Evolutionary conservation across 768 basidiomycete species (phyloP).

Genomic region (Podaxis sp.): DNA sequence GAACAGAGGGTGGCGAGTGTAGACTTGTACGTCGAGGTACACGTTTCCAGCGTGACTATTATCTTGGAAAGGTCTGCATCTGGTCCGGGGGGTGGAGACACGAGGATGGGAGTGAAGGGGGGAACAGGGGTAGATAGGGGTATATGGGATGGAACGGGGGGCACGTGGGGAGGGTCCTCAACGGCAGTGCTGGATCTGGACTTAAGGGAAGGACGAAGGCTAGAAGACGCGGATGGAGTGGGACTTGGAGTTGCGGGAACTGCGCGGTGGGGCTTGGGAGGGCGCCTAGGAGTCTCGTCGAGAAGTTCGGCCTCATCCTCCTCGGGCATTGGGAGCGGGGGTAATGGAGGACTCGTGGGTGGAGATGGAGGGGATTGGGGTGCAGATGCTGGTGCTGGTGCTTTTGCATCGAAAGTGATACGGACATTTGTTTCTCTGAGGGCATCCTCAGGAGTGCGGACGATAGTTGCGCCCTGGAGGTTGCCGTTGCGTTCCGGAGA

Average conservation of each 20-base stretch:
- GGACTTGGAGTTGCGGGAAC: slow-evolving; percentile 19
- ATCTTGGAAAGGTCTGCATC: slow-evolving; percentile 55
- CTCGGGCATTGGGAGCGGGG: slow-evolving; percentile 45
- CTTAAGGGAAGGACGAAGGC: slow-evolving; percentile 39
- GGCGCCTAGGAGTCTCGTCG: slow-evolving; percentile 26
- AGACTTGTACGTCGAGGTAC: slow-evolving; percentile 62
- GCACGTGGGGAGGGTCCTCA: slow-evolving; percentile 45
- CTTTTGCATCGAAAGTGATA: slow-evolving; percentile 30
- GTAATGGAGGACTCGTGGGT: slow-evolving; percentile 51
- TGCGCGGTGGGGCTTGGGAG: slow-evolving; percentile 30
- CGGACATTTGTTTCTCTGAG: slow-evolving; percentile 49
- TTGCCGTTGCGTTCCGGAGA: slow-evolving; percentile 47
- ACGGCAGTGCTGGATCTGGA: slow-evolving; percentile 29
- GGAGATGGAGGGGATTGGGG: slow-evolving; percentile 14
- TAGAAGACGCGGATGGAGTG: slow-evolving; percentile 24
- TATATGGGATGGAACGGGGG: slow-evolving; percentile 46
- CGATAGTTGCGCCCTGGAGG: slow-evolving; percentile 73
- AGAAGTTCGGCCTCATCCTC: slow-evolving; percentile 29
- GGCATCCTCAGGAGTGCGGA: slow-evolving; percentile 80
- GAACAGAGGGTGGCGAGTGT: slow-evolving; percentile 66
- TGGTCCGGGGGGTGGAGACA: slow-evolving; percentile 53
- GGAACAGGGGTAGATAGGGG: slow-evolving; percentile 43
- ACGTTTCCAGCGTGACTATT: slow-evolving; percentile 74
- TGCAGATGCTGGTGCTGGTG: slow-evolving; percentile 16
- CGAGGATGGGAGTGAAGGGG: slow-evolving; percentile 64